Evolutionary conservation across 169 alveolate genomes (phyloP).

Genomic region (Cardiosporidium cionae): DNA sequence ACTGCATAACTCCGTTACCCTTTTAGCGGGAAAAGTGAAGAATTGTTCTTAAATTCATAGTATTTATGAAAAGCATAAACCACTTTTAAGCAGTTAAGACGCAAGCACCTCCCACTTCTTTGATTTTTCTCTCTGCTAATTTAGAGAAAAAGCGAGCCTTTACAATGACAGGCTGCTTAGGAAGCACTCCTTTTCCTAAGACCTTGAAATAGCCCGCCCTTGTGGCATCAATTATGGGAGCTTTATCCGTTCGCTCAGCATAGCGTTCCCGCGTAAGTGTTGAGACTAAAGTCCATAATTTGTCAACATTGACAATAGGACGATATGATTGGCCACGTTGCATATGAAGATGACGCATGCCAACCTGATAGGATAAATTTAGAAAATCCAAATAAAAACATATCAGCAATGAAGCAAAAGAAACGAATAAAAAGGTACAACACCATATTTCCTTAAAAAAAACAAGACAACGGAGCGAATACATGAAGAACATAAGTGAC

Average conservation of each 20-base stretch:
- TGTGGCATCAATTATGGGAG: slow-evolving; percentile 94
- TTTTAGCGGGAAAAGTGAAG: too few relatives aligned
- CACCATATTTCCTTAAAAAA: slow-evolving; percentile 11
- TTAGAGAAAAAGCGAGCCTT: slow-evolving; percentile 94
- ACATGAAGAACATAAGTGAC: slow-evolving; percentile 1
- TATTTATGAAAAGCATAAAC: too few relatives aligned
- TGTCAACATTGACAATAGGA: slow-evolving; percentile 88
- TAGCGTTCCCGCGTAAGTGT: slow-evolving; percentile 79
- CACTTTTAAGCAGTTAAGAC: slow-evolving; percentile 18
- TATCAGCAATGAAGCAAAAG: too few relatives aligned
- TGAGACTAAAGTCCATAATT: slow-evolving; percentile 89
- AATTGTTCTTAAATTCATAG: too few relatives aligned
- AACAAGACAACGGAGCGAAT: slow-evolving; percentile 16
- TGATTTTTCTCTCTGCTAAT: slow-evolving; percentile 92
- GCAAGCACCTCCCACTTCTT: slow-evolving; percentile 34
- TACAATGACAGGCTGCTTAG: slow-evolving; percentile 87
- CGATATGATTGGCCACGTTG: slow-evolving; percentile 68
- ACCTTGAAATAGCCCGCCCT: slow-evolving; percentile 95
- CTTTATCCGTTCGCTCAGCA: slow-evolving; percentile 64
- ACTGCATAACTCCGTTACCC: too few relatives aligned
- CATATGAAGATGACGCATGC: slow-evolving; percentile 94
- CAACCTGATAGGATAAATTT: slow-evolving; percentile 64
- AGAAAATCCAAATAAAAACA: too few relatives aligned
- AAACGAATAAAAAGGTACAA: not conserved
- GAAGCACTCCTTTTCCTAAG: slow-evolving; percentile 93